Percentiles rank a stretch among this genome's conserved stretches.
phyloP scores from a whole-genome alignment of 1,139 yeast species.

The Geotrichum cucujoidarum region DNA sequence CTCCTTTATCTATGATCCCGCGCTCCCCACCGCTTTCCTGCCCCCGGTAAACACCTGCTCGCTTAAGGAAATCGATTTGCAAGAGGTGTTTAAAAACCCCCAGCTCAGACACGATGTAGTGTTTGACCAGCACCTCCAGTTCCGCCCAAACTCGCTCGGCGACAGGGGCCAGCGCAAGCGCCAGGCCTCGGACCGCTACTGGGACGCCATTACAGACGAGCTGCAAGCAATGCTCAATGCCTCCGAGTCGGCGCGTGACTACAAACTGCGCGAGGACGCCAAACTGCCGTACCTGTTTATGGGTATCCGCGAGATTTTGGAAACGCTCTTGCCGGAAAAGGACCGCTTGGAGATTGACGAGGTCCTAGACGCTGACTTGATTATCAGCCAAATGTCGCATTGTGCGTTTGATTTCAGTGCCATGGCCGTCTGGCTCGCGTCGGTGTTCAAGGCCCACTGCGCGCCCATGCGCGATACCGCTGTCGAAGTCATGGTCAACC shows the following conservation, averaged over 20 bases:
- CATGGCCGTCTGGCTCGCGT: constrained; percentile 68
- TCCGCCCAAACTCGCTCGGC: constrained; percentile 87
- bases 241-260: constrained; percentile 9
- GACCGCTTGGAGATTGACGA: constrained; percentile 67
- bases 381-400: constrained; percentile 68
- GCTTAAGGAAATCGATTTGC: constrained; percentile 78
- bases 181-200: constrained; percentile 69
- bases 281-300: constrained; percentile 64
- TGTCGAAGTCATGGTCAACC: constrained; percentile 78
- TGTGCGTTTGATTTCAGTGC: constrained; percentile 64
- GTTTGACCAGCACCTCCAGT: constrained; percentile 88
- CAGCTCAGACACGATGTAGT: constrained; percentile 89
- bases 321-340: constrained; percentile 66
- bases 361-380: constrained; percentile 70
- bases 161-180: constrained; percentile 81
- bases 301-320: constrained; percentile 77
- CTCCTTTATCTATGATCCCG: constrained; percentile 9
- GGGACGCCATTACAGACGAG: constrained; percentile 72
- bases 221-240: constrained; percentile 33
- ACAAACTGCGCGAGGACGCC: constrained; percentile 30
- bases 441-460: constrained; percentile 74
- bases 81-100: constrained; percentile 85
- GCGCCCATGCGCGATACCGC: constrained; percentile 94
- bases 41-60: constrained; percentile 88
- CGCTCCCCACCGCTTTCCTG: constrained; percentile 27